Base-by-base conservation (phyloP, 148 eudicot genomes). In the Rhododendron kiyosumense region DNA sequence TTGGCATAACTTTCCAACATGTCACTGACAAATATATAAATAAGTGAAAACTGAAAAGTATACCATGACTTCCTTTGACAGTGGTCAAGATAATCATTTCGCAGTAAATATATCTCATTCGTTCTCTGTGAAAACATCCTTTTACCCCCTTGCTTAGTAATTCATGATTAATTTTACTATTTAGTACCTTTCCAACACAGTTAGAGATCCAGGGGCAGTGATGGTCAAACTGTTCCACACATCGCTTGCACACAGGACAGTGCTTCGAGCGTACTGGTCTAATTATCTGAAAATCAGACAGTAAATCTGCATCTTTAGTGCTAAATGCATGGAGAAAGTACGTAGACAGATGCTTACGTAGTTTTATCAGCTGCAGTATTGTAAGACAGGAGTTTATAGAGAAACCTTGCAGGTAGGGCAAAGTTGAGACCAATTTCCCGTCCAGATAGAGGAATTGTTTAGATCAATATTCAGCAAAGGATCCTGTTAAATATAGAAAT, bases 151-250 rank as follows among this genome's bases (percentile, higher is more conserved):
- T 18, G 54, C 36, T 74, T n/a, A 45, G 34, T 71, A 71, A 20
- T 32, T 74, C 46, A 51, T 1, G 8, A 32, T 17, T 20, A 73
- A 51, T n/a, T 51, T 7, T 46, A 79, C 3, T 32, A 79, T 18
- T 67, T 34, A 84, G n/a, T n/a, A 97, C 99, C 99, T 97, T 97
- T 83, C 98, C 99, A 83, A 97, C 92, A 91, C 99, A 97, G 84
- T 97, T 97, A 88, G 99, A 95, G 81, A 97, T 95, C 99, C 99
- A 97, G 83, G 99, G 99, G 87, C 99, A 97, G 89, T 97, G 99
- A 89, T 93, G 94, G 85, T 93, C 93, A 89, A 91, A 91, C 79
- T 92, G 92, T 84, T 90, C 93, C 45, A 93, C 93, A 85, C 93
- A 87, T 52, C 92, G 96, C 88, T 95, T 95, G 88, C 99, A 97